Percentiles rank a stretch among this genome's conserved stretches.
phyloP scores from a whole-genome alignment of 805 yeast genomes.

The Pichia kluyveri region DNA sequence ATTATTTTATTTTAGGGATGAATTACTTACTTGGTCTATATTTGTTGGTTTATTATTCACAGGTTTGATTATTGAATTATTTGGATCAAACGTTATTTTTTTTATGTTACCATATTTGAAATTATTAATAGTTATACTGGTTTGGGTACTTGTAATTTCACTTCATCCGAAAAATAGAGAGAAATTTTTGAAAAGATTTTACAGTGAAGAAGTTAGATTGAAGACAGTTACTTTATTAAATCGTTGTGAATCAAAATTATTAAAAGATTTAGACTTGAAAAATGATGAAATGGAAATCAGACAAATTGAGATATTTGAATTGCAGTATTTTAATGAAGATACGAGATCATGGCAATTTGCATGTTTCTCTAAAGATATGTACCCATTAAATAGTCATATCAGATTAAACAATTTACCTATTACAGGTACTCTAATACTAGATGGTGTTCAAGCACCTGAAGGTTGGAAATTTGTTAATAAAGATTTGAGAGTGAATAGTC shows the following conservation, averaged over 20 bases:
- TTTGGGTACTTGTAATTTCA: constrained; percentile 41
- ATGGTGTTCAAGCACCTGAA: constrained; percentile 44
- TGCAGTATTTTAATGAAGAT: constrained; percentile 43
- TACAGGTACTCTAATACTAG: constrained; percentile 23
- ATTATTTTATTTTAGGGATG: constrained; percentile 58
- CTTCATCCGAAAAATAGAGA: constrained; percentile 51
- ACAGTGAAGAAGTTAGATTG: constrained; percentile 60
- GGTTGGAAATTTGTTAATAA: constrained; percentile 42
- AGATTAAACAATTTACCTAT: constrained; percentile 25
- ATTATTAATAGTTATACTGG: constrained; percentile 23
- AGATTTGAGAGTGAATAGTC: not conserved
- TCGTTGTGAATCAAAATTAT: constrained; percentile 35
- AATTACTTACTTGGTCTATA: constrained; percentile 44
- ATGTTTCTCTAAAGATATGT: constrained; percentile 49
- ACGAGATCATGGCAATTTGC: constrained; percentile 55
- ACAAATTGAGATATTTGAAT: constrained; percentile 58
- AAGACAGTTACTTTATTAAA: constrained; percentile 39
- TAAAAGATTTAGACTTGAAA: constrained; percentile 29
- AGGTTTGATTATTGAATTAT: constrained; percentile 18
- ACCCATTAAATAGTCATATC: constrained; percentile 37
- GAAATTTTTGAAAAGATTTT: constrained; percentile 34
- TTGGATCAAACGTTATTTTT: constrained; percentile 19
- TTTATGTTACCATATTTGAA: constrained; percentile 22
- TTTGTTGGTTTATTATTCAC: constrained; percentile 27
- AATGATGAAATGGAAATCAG: constrained; percentile 28